These are phyloP conservation scores for Agrocybe chaxingu DNA, from an alignment of 768 basidiomycete species.

Conservation along the genomic window DNA sequence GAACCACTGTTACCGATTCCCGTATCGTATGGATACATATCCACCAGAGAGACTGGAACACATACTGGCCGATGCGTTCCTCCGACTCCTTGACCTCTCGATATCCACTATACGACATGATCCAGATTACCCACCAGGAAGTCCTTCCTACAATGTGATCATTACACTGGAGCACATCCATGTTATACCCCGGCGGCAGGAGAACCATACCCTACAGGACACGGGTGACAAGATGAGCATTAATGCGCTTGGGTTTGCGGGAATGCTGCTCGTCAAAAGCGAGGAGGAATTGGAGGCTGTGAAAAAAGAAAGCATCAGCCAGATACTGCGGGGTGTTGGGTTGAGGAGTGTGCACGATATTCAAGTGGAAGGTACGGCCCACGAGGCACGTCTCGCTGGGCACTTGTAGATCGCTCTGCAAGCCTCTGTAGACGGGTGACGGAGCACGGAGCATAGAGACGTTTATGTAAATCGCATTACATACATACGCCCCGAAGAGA, in stretches of 20 bases:
- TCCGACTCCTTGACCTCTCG: constrained; percentile 72
- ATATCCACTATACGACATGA: constrained; percentile 73
- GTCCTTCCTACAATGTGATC: constrained; percentile 80
- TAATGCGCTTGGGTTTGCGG: constrained; percentile 88
- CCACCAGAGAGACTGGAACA: constrained; percentile 44
- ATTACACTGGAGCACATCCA: constrained; percentile 83
- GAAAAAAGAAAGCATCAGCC: constrained; percentile 56
- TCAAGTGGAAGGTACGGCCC: constrained; percentile 48
- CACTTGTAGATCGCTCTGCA: background rate
- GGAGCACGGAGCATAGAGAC: too few species aligned
- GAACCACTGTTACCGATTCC: constrained; percentile 71
- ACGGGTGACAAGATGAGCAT: constrained; percentile 64
- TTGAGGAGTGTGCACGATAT: constrained; percentile 66
- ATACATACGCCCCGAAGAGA: background rate
- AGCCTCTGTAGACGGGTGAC: background rate
- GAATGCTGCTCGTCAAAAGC: constrained; percentile 85
- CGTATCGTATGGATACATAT: constrained; percentile 34
- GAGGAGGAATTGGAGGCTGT: constrained; percentile 71
- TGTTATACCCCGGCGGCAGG: constrained; percentile 73
- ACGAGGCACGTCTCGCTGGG: constrained; percentile 13
- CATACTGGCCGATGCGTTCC: constrained; percentile 56
- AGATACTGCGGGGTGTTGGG: constrained; percentile 63
- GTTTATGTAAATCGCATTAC: too few species aligned
- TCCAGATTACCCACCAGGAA: constrained; percentile 55
- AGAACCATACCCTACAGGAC: constrained; percentile 49